Conservation (phyloP, 2,329 filamentous ascomycete genomes). For the Colletotrichum simmondsii region DNA sequence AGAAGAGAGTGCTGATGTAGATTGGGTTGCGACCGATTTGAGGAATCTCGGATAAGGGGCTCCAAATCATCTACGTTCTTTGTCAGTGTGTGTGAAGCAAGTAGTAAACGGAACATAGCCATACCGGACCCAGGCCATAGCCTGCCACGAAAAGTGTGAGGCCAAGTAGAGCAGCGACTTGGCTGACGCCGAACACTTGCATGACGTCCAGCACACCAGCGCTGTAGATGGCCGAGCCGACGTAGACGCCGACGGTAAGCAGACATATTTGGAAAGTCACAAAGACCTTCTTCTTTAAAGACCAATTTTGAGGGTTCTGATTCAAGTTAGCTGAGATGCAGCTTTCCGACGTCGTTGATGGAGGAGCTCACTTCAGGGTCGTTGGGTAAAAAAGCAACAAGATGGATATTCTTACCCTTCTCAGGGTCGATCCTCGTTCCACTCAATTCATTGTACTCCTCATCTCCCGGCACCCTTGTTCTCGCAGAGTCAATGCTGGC, state of each 20-base stretch:
- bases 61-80: constrained; percentile 19
- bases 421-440: not conserved
- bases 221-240: constrained; percentile 29
- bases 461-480: not conserved
- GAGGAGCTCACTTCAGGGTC: constrained; percentile 28
- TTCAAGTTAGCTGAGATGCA: not conserved
- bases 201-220: constrained; percentile 17
- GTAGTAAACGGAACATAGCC: too few relatives aligned
- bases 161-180: constrained; percentile 11
- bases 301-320: constrained; percentile 17
- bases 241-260: constrained; percentile 9
- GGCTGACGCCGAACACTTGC: constrained; percentile 14
- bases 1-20: constrained; percentile 26
- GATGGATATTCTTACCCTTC: not conserved
- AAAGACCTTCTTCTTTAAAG: constrained; percentile 4
- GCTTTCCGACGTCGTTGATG: too few relatives aligned
- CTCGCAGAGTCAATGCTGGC: not conserved
- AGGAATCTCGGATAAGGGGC: constrained; percentile 25
- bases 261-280: constrained; percentile 20
- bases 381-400: constrained; percentile 14
- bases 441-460: not conserved
- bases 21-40: constrained; percentile 28
- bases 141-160: constrained; percentile 28
- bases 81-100: not conserved
- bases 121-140: constrained; percentile 22